phyloP scores from a whole-genome alignment of 805 yeast species.

The Candida nitratophila region DNA sequence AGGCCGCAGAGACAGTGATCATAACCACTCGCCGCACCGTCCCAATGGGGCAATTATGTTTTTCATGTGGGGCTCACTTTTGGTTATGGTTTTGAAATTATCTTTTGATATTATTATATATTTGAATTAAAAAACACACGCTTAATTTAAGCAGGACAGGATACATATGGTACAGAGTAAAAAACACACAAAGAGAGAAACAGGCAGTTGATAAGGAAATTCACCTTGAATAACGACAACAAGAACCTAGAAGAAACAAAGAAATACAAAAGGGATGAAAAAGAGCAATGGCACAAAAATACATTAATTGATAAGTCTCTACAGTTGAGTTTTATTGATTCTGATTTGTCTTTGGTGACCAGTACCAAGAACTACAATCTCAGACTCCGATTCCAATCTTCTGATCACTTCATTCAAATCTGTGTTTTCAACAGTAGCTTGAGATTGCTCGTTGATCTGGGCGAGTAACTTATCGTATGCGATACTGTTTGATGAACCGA shows the following conservation, averaged over 20 bases:
- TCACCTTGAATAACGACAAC: neutral
- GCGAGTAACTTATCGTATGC: conserved; percentile 52
- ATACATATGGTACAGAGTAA: too few species aligned
- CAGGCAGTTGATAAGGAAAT: too few species aligned
- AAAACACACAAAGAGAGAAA: too few species aligned
- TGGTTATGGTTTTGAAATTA: too few species aligned
- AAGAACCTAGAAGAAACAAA: neutral
- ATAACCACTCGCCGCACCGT: neutral
- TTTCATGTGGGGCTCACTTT: neutral
- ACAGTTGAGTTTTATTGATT: conserved; percentile 7
- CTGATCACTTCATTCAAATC: conserved; percentile 66
- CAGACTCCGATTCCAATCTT: conserved; percentile 65
- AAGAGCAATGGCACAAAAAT: neutral
- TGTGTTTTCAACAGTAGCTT: conserved; percentile 57
- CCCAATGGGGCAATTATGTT: neutral
- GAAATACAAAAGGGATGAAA: neutral
- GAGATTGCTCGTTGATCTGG: conserved; percentile 58
- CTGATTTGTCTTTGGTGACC: conserved; percentile 58
- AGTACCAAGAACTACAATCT: conserved; percentile 62
- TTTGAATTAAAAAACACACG: too few species aligned
- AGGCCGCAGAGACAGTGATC: neutral
- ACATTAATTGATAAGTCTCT: too few species aligned
- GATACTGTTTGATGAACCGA: conserved; percentile 46
- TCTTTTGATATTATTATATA: too few species aligned
- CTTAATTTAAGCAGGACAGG: too few species aligned